Base-by-base conservation (phyloP, 352 stramenopile species). In the Pythium utonaiense region DNA sequence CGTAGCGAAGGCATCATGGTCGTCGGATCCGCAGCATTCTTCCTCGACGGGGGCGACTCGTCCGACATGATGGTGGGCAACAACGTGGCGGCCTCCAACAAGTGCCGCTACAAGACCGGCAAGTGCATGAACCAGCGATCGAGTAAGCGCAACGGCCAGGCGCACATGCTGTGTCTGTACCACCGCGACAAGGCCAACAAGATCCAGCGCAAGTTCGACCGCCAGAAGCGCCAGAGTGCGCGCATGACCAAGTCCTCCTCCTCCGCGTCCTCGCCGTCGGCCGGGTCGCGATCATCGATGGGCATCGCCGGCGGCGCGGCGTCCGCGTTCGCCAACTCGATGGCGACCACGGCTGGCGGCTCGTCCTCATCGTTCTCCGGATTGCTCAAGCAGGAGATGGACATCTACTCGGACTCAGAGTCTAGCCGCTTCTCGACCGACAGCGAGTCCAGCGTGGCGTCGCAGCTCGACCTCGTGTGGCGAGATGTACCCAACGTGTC, bases 121-220 rank as follows among this genome's bases (percentile, higher is more conserved):
- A 95, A 95, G 50, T 95, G 86, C 75, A 82, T 58, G 59, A 92
- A 95, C 68, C 53, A 67, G 55, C 86, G 86, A 53, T 91, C 83
- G 41, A 82, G 73, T 64, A 95, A 95, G 60, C 83, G 83, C 71
- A 93, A 95, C 55, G 86, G 86, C 59, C 78, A 92, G 69, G 81
- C 77, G 53, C 86, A 95, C 66, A 84, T 93, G 65, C 70, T 95
- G n/a, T 95, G 86, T 53, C 67, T 91, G 49, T 91, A 89, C 71
- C 86, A 95, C 64, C 83, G 86, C 30, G 82, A 93, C 71, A 95
- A 95, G 73, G 86, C 86, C 67, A 95, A 95, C 74, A 80, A 89
- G 71, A 95, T 91, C 67, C 86, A 95, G 68, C 83, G 86, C 72
- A 93, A 93, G 71, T 93, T 93, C 57, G 83, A 95, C 62, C 82